phyloP scores from a whole-genome alignment of 352 stramenopile species.

The Aphanomyces astaci region DNA sequence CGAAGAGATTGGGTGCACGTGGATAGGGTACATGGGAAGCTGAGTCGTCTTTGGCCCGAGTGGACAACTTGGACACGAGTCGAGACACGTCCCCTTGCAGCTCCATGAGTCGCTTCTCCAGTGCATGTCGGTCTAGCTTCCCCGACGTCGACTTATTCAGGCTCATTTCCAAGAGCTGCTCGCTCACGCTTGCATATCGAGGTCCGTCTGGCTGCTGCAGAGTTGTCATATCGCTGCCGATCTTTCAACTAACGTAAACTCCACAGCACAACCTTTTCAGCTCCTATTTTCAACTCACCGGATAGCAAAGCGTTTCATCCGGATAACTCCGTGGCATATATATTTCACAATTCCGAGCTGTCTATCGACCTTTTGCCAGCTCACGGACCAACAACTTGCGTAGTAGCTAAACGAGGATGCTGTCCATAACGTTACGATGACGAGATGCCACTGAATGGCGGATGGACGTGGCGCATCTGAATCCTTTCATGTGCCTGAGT shows the following conservation, averaged over 20 bases:
- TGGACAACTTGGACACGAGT: conserved; percentile 1
- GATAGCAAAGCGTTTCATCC: background rate
- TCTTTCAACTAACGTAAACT: background rate
- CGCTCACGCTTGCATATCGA: conserved; percentile 2
- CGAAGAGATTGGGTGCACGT: background rate
- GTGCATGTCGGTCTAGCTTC: conserved; percentile 3
- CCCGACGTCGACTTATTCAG: background rate
- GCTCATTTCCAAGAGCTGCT: conserved; percentile 8
- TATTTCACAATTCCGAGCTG: too few species aligned
- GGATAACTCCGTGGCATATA: background rate
- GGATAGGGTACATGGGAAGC: background rate
- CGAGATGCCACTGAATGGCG: too few species aligned
- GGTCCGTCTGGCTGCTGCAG: background rate
- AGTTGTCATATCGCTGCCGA: background rate
- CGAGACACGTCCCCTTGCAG: conserved; percentile 21
- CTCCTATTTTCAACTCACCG: background rate
- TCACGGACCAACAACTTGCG: too few species aligned
- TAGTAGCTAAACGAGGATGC: too few species aligned
- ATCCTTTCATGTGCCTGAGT: too few species aligned
- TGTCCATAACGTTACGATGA: too few species aligned
- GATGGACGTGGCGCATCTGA: too few species aligned
- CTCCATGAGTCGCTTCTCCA: conserved; percentile 9
- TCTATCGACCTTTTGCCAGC: too few species aligned
- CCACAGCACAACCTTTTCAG: too few species aligned
- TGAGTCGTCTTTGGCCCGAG: conserved; percentile 4